Conservation (phyloP, 768 basidiomycete species). For the Tremella fuciformis region DNA sequence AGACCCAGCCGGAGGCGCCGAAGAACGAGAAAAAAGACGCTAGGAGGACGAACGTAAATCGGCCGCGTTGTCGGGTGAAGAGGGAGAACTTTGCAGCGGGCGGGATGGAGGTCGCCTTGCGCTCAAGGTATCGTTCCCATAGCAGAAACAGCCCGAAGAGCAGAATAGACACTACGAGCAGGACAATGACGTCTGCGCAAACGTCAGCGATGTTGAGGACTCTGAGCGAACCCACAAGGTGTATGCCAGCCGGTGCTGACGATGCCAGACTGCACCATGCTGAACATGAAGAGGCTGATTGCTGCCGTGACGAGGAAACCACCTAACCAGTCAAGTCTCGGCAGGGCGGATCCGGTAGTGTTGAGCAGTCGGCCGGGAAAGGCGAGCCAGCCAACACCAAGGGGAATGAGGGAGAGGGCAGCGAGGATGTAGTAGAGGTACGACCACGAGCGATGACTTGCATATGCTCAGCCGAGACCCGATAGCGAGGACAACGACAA, state of each 20-base stretch:
- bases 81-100: conserved; percentile 28
- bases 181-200: too few relatives aligned
- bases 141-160: conserved; percentile 59
- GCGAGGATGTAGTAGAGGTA: conserved; percentile 63
- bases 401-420: conserved; percentile 60
- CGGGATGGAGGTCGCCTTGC: conserved; percentile 16
- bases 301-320: too few relatives aligned
- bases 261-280: too few relatives aligned
- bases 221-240: too few relatives aligned
- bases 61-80: conserved; percentile 26
- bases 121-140: conserved; percentile 67
- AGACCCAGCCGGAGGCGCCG: conserved; percentile 16
- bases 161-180: conserved; percentile 61
- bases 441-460: conserved; percentile 65
- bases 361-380: too few relatives aligned
- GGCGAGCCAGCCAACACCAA: too few relatives aligned
- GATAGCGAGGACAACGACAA: not conserved
- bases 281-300: too few relatives aligned
- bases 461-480: too few relatives aligned
- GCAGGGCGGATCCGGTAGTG: too few relatives aligned
- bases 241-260: too few relatives aligned
- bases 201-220: too few relatives aligned
- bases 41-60: conserved; percentile 13
- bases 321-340: too few relatives aligned
- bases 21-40: conserved; percentile 10